Base-by-base conservation (phyloP, 192 early-diverging fungal genomes). In the Linnemannia schmuckeri region DNA sequence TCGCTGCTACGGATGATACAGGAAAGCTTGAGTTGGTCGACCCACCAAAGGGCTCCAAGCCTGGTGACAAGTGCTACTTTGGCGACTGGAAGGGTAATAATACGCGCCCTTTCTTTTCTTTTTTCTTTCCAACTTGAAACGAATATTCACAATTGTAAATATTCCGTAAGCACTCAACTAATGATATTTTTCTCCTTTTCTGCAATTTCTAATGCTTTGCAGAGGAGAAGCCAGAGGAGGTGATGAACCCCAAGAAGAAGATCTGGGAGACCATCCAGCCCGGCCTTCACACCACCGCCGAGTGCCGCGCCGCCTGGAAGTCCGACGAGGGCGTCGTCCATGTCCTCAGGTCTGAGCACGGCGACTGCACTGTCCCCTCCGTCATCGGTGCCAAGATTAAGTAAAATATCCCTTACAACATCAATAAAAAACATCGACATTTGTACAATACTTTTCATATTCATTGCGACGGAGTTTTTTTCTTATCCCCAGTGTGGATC, bases 191-290 rank as follows among this genome's bases (percentile, higher is more conserved):
- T n/a, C n/a, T n/a, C n/a, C n/a, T n/a, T 77, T 41, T 38, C 7
- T 24, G 2, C 7, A 12, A 8, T 47, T 41, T 47, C 1, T 30
- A 73, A 73, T 42, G 37, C 4, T 30, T 40, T 42, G 42, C 71
- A 80, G 91, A 91, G 72, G 94, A 91, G 80, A 88, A 61, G 37
- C 97, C 98, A 41, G 97, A 98, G 82, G 94, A 92, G 77, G 92
- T 96, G 40, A 93, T 99, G 77, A 98, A 98, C 88, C 97, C 98
- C 80, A 99, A 99, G 93, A 97, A 97, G 93, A 99, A 99, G 92
- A 94, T 98, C 77, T 99, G 94, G 93, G 98, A 99, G 87, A 96
- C 96, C 38, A 96, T 99, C 69, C 97, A 98, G 92, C 97, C 97
- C 38, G 95, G 94, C 24, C 89, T 96, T 69, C 92, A 94, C 77